phyloP scores from a whole-genome alignment of 257 asterid genomes.

The Mentha longifolia region DNA sequence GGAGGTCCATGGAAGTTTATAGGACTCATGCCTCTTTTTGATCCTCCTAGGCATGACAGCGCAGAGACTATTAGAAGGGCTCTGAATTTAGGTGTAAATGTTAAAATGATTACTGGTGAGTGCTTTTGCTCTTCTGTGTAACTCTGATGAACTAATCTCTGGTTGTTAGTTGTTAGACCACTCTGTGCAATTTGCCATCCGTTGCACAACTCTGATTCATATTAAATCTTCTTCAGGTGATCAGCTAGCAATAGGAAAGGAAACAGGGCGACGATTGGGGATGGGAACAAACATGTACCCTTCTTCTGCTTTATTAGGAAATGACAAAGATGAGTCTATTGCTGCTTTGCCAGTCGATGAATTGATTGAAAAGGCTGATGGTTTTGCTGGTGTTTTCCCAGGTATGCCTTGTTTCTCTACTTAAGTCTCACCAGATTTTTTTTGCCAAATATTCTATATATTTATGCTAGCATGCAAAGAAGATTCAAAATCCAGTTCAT shows the following conservation, averaged over 20 bases:
- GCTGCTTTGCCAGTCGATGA: slow-evolving; percentile 62
- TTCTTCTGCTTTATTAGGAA: slow-evolving; percentile 62
- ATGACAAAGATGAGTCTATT: slow-evolving; percentile 60
- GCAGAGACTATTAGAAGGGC: slow-evolving; percentile 65
- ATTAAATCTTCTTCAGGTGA: slow-evolving; percentile 45
- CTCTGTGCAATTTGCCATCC: neutral
- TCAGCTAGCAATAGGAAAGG: slow-evolving; percentile 70
- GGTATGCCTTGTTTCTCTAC: slow-evolving; percentile 41
- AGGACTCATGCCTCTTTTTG: slow-evolving; percentile 63
- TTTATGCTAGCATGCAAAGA: neutral
- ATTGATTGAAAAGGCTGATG: slow-evolving; percentile 68
- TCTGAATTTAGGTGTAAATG: slow-evolving; percentile 59
- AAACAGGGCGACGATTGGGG: slow-evolving; percentile 67
- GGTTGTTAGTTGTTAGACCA: slow-evolving; percentile 10
- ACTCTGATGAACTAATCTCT: slow-evolving; percentile 8
- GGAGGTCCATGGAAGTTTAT: slow-evolving; percentile 63
- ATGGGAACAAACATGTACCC: slow-evolving; percentile 77
- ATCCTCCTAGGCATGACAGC: slow-evolving; percentile 65
- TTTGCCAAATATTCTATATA: neutral
- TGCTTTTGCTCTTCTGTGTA: slow-evolving; percentile 13
- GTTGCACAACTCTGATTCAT: slow-evolving; percentile 16
- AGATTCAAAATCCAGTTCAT: neutral
- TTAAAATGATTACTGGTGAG: slow-evolving; percentile 63
- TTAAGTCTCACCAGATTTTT: neutral
- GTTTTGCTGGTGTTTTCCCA: slow-evolving; percentile 71